phyloP scores from a whole-genome alignment of 495 filamentous ascomycete species.

The Aspergillus homomorphus region DNA sequence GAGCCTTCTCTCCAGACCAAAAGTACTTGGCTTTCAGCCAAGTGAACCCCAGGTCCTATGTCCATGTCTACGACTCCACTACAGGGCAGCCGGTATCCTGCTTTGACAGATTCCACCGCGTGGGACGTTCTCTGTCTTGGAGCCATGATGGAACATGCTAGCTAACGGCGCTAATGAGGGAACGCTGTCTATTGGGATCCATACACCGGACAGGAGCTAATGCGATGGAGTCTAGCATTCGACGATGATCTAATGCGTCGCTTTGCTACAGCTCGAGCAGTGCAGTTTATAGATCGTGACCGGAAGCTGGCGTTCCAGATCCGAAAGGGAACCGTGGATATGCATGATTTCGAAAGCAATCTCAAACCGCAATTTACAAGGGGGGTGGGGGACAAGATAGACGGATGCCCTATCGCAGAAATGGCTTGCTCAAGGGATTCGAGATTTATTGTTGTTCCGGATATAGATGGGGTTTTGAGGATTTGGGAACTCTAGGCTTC shows the following conservation, averaged over 20 bases:
- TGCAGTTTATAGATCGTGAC: conserved; percentile 3
- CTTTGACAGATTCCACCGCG: not conserved
- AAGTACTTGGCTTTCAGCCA: conserved; percentile 19
- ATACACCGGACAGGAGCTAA: conserved; percentile 6
- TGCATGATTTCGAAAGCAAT: conserved; percentile 16
- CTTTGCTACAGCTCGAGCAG: not conserved
- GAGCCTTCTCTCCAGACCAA: conserved; percentile 24
- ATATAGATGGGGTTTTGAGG: conserved; percentile 8
- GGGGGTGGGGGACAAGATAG: conserved; percentile 1
- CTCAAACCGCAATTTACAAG: conserved; percentile 10
- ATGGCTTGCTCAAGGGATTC: conserved; percentile 4
- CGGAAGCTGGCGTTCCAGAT: conserved; percentile 13
- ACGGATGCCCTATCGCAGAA: not conserved
- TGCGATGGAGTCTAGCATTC: conserved; percentile 11
- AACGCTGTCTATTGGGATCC: conserved; percentile 5
- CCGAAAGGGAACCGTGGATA: conserved; percentile 13
- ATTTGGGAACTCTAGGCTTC: conserved; percentile 7
- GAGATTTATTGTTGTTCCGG: conserved; percentile 2
- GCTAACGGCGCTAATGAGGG: not conserved
- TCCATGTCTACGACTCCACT: conserved; percentile 18
- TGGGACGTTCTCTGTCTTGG: conserved; percentile 1
- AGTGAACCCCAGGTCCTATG: conserved; percentile 10
- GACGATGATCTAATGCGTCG: conserved; percentile 11
- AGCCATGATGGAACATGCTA: conserved; percentile 14
- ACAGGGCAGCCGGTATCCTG: conserved; percentile 4